These are phyloP conservation scores for Lactarius quietus DNA, from an alignment of 768 basidiomycete species.

Conservation along the genomic window DNA sequence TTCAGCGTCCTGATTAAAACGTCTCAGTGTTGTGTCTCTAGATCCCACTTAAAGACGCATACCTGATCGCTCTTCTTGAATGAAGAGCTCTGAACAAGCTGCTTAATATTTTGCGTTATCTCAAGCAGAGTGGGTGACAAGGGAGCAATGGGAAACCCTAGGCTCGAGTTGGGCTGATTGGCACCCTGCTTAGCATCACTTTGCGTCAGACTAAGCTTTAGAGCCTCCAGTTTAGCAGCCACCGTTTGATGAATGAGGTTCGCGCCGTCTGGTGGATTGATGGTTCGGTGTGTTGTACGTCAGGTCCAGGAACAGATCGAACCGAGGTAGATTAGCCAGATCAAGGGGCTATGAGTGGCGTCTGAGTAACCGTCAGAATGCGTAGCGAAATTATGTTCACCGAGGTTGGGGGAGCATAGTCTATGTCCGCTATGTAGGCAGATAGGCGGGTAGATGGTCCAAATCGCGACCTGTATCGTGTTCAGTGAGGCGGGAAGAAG, in stretches of 20 bases:
- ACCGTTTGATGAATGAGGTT: too few species aligned
- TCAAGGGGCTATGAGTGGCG: background rate
- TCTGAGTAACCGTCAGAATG: background rate
- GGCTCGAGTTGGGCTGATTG: background rate
- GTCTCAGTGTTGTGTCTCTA: background rate
- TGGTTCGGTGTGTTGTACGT: too few species aligned
- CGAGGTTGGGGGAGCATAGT: background rate
- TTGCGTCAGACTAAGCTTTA: background rate
- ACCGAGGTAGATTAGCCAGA: background rate
- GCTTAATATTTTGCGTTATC: conserved; percentile 6
- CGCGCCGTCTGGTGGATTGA: too few species aligned
- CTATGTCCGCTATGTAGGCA: background rate
- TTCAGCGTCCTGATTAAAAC: background rate
- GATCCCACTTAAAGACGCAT: background rate
- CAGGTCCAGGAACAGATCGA: too few species aligned
- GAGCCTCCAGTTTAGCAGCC: background rate
- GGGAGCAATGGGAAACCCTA: too few species aligned
- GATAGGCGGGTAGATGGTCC: background rate
- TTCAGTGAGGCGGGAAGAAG: background rate
- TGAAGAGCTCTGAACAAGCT: background rate
- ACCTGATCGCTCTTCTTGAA: conserved; percentile 2
- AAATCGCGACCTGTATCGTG: background rate
- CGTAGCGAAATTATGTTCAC: background rate
- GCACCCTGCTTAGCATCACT: background rate
- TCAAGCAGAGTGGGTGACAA: conserved; percentile 1